A percentile compares a stretch with the other conserved stretches of the same genome.
Evolutionary conservation across 2,329 filamentous ascomycete species (phyloP).

Genomic region (Neofusicoccum sp.): DNA sequence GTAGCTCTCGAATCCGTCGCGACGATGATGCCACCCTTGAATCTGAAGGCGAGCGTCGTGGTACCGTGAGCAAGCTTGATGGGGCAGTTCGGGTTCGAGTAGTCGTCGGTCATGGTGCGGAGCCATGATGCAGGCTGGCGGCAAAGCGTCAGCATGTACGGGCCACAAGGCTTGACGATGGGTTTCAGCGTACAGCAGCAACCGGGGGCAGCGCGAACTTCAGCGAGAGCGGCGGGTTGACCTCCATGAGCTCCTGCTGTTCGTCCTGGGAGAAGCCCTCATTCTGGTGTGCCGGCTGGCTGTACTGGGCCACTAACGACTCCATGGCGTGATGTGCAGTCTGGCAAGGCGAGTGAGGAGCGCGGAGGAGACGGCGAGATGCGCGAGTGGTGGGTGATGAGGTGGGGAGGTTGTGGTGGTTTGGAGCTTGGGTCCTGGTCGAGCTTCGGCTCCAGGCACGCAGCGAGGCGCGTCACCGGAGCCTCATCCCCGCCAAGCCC

Average conservation of each 20-base stretch:
- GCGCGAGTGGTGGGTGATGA: slow-evolving; percentile 6
- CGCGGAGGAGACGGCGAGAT: not conserved
- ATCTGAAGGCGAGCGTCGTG: slow-evolving; percentile 95
- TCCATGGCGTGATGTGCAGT: slow-evolving; percentile 63
- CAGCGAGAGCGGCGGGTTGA: slow-evolving; percentile 74
- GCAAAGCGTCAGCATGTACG: slow-evolving; percentile 1
- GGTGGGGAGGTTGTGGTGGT: slow-evolving; percentile 1
- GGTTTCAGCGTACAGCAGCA: slow-evolving; percentile 65
- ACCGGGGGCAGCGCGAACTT: slow-evolving; percentile 95
- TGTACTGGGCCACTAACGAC: slow-evolving; percentile 88
- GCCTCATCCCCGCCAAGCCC: too few species aligned
- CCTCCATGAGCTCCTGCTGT: slow-evolving; percentile 68
- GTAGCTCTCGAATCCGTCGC: slow-evolving; percentile 97
- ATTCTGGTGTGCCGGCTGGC: slow-evolving; percentile 70
- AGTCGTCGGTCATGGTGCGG: slow-evolving; percentile 94
- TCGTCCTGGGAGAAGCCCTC: slow-evolving; percentile 73
- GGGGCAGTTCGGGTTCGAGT: slow-evolving; percentile 91
- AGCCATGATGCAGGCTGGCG: slow-evolving; percentile 85
- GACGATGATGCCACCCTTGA: slow-evolving; percentile 97
- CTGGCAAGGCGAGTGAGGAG: not conserved
- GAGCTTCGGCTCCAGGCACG: slow-evolving; percentile 15
- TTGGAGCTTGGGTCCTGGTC: slow-evolving; percentile 9
- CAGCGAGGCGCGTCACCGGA: slow-evolving; percentile 14
- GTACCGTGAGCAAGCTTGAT: slow-evolving; percentile 99
- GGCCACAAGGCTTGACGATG: not conserved